Percentiles rank a stretch among this genome's conserved stretches.
Evolutionary conservation across 1,139 yeast species (phyloP).

Genomic region (Candida tropicalis): DNA sequence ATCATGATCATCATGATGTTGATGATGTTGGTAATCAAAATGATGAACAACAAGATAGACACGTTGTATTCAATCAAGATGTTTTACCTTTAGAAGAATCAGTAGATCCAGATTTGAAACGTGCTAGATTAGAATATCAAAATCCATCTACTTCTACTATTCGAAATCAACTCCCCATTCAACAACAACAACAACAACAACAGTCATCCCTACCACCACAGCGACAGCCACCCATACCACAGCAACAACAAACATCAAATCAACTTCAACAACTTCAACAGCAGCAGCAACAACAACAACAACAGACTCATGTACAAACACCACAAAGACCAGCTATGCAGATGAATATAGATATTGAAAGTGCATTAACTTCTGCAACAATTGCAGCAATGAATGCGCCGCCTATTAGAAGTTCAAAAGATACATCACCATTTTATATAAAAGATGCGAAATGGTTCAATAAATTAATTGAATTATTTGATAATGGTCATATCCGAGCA

Average conservation of each 20-base stretch:
- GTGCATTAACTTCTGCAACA: constrained; percentile 35
- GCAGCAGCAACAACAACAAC: constrained; percentile 1
- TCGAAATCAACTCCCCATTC: not conserved
- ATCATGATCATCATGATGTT: not conserved
- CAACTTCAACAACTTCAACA: not conserved
- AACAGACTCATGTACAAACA: constrained; percentile 7
- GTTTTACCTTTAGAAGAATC: constrained; percentile 22
- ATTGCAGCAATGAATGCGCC: constrained; percentile 41
- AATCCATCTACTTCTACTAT: constrained; percentile 4
- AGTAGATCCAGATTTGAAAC: constrained; percentile 34
- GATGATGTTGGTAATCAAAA: constrained; percentile 1
- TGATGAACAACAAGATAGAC: no score
- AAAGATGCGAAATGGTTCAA: constrained; percentile 47
- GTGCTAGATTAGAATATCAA: constrained; percentile 20
- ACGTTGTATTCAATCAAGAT: not conserved
- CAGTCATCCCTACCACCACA: not conserved
- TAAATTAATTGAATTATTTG: constrained; percentile 34
- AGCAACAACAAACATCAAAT: not conserved
- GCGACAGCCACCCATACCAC: not conserved
- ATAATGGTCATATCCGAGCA: constrained; percentile 29
- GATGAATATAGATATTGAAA: constrained; percentile 27
- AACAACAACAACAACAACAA: constrained; percentile 8
- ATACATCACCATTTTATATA: constrained; percentile 32
- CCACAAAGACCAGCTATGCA: constrained; percentile 14
- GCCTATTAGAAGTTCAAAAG: constrained; percentile 30